phyloP scores from a whole-genome alignment of 2,329 filamentous ascomycete species.

The Verticillium zaregamsianum region DNA sequence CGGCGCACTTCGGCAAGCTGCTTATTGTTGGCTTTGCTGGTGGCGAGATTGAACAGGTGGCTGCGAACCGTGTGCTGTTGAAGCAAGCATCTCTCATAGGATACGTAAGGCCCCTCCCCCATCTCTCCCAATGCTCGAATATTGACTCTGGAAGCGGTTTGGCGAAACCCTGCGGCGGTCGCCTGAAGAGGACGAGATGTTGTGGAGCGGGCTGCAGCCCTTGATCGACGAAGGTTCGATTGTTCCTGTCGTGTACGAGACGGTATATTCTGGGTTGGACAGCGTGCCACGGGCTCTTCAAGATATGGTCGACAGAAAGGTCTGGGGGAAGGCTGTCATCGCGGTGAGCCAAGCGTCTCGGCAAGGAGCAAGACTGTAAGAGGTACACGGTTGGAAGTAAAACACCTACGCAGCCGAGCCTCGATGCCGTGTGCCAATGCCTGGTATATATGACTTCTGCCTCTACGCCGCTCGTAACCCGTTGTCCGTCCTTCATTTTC shows the following conservation, averaged over 20 bases:
- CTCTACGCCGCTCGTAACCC: neutral
- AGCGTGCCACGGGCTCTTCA: conserved; percentile 44
- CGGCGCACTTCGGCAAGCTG: conserved; percentile 48
- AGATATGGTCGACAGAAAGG: conserved; percentile 43
- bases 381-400: neutral
- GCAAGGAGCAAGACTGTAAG: neutral
- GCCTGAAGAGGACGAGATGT: conserved; percentile 38
- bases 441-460: neutral
- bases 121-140: neutral
- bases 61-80: conserved; percentile 50
- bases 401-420: neutral
- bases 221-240: conserved; percentile 43
- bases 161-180: conserved; percentile 50
- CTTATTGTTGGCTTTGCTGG: conserved; percentile 52
- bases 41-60: conserved; percentile 72
- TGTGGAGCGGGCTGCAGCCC: conserved; percentile 46
- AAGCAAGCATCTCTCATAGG: conserved; percentile 49
- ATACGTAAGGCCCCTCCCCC: conserved; percentile 33
- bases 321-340: conserved; percentile 55
- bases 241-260: conserved; percentile 45
- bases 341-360: neutral
- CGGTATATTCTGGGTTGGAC: conserved; percentile 43
- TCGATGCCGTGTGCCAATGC: neutral
- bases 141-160: conserved; percentile 36
- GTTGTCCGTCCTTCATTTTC: neutral